Evolutionary conservation across 495 filamentous ascomycete genomes (phyloP).

Genomic region (Aspergillus affinis): DNA sequence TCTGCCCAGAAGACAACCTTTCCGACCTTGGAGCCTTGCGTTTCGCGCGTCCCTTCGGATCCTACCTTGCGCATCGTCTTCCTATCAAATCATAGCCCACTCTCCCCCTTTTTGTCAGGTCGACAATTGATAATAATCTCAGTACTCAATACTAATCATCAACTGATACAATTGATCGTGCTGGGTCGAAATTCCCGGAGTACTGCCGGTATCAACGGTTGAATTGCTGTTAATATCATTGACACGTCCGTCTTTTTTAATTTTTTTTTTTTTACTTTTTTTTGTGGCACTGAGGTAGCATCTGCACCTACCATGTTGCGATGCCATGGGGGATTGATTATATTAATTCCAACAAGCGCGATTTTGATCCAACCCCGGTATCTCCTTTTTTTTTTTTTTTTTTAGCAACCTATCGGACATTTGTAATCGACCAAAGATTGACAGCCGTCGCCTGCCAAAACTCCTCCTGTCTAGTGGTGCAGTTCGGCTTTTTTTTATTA

Average conservation of each 20-base stretch:
- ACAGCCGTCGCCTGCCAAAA: too few relatives aligned
- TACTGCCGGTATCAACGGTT: too few relatives aligned
- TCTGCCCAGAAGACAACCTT: constrained; percentile 22
- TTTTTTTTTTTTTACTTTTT: too few relatives aligned
- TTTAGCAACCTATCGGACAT: constrained; percentile 4
- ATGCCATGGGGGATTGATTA: neutral
- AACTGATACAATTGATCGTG: too few relatives aligned
- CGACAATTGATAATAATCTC: too few relatives aligned
- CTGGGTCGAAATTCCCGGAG: too few relatives aligned
- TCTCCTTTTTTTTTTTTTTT: neutral
- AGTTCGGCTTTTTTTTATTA: neutral
- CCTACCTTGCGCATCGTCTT: constrained; percentile 20
- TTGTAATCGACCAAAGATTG: constrained; percentile 2
- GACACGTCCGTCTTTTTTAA: too few relatives aligned
- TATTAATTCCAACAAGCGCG: neutral
- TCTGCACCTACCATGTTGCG: too few relatives aligned
- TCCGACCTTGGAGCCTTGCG: constrained; percentile 40
- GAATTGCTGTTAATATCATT: too few relatives aligned
- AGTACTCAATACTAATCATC: too few relatives aligned
- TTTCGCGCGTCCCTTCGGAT: constrained; percentile 22
- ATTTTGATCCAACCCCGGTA: constrained; percentile 1
- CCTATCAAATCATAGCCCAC: constrained; percentile 22
- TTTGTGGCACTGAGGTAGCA: too few relatives aligned
- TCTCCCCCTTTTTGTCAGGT: constrained; percentile 2
- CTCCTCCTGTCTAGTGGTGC: neutral